Percentiles rank a stretch among this genome's conserved stretches.
Conservation (phyloP, 495 filamentous ascomycete genomes). For the Neurospora terricola region DNA sequence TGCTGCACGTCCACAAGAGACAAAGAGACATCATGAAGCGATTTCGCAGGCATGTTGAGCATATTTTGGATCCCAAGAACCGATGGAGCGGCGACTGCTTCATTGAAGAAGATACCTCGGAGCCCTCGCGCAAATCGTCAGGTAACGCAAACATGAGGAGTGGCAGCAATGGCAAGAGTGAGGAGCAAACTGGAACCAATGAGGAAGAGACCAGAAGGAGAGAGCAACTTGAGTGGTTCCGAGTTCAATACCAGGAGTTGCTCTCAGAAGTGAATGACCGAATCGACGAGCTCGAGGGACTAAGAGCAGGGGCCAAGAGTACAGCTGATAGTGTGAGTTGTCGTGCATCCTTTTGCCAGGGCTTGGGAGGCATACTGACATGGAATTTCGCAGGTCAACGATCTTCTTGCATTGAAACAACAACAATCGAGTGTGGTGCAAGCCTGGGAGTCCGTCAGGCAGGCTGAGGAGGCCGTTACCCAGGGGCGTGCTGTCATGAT, state of each 20-base stretch:
- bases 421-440: conserved; percentile 54
- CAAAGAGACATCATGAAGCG: conserved; percentile 48
- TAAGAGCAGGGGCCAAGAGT: conserved; percentile 16
- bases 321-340: conserved; percentile 20
- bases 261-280: conserved; percentile 8
- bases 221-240: conserved; percentile 16
- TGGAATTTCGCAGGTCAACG: conserved; percentile 19
- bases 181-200: not conserved
- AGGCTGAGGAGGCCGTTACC: conserved; percentile 45
- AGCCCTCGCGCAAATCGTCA: not conserved
- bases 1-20: conserved; percentile 47
- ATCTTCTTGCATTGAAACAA: conserved; percentile 50
- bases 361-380: conserved; percentile 7
- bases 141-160: not conserved
- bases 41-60: conserved; percentile 46
- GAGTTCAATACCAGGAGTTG: conserved; percentile 15
- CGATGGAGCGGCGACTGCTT: conserved; percentile 5
- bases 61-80: conserved; percentile 18
- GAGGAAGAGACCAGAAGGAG: conserved; percentile 5
- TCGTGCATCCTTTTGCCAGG: no score
- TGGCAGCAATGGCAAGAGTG: not conserved
- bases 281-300: conserved; percentile 20
- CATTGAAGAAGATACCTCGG: not conserved
- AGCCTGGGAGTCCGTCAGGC: conserved; percentile 44
- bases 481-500: conserved; percentile 54